Evolutionary conservation across 441 rosid genomes (phyloP), one percentile per base, ranked within the genome.

Genomic region (Erodium texanum): DNA sequence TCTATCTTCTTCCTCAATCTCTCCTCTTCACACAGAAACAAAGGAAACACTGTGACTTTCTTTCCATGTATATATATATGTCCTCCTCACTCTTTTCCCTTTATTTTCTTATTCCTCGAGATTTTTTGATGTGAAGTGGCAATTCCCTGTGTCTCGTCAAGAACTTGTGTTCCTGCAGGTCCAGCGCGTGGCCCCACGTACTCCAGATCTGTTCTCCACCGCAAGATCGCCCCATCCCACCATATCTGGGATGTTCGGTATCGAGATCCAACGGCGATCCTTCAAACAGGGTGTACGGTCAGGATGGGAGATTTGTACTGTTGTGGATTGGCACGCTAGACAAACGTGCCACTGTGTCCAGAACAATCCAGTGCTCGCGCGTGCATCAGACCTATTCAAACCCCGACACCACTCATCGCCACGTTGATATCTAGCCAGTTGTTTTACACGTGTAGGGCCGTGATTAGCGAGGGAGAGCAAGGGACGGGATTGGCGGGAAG

Each of bases 381-480:
- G 54, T 45, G 7, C 54, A 45, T 15, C 54, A n/a, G n/a, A n/a
- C n/a, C n/a, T n/a, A n/a, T n/a, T n/a, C n/a, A 3, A 14, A 45
- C 54, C 18, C n/a, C 52, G 1, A 0, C 52, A 45, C 18, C 18
- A 45, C n/a, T n/a, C n/a, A n/a, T n/a, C n/a, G n/a, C n/a, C n/a
- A n/a, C n/a, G n/a, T n/a, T n/a, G n/a, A n/a, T n/a, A n/a, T n/a
- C n/a, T n/a, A n/a, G n/a, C n/a, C n/a, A n/a, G n/a, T n/a, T n/a
- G n/a, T n/a, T n/a, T n/a, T n/a, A n/a, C 63, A 59, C 63, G 63
- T 59, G 63, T 59, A 59, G 54, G 54, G 54, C 15, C 29, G 63
- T 22, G 27, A 59, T 59, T 3, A 16, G 14, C 12, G 29, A 22
- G 63, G 14, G 62, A 20, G 65, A 14, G 23, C 3, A n/a, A 29